Conservation (phyloP, 768 basidiomycete genomes). For the Serendipita vermifera region DNA sequence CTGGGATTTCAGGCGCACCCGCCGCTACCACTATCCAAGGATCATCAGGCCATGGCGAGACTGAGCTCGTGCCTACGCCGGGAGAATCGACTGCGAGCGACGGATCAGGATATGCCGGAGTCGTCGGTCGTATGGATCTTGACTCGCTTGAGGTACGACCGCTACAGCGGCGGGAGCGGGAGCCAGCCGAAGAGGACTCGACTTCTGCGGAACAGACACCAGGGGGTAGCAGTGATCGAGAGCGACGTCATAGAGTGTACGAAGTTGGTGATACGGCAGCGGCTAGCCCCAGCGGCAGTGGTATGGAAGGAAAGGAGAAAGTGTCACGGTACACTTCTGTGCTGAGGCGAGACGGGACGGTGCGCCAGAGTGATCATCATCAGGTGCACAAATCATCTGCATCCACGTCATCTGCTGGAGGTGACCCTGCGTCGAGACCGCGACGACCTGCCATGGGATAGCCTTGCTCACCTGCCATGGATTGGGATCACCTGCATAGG, state of each 20-base stretch:
- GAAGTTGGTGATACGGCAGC: background rate
- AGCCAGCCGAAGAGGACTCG: background rate
- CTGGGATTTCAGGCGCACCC: too few species aligned
- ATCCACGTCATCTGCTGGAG: background rate
- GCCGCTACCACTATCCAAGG: too few species aligned
- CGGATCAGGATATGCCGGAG: background rate
- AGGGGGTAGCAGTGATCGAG: too few species aligned
- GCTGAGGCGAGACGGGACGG: background rate
- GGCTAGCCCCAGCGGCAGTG: background rate
- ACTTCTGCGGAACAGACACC: background rate
- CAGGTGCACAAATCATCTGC: too few species aligned
- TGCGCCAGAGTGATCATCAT: too few species aligned
- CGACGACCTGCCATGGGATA: too few species aligned
- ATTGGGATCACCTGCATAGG: too few species aligned
- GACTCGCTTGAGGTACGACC: background rate
- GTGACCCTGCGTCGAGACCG: too few species aligned
- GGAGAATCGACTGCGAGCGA: background rate
- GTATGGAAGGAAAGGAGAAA: background rate
- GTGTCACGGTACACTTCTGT: background rate
- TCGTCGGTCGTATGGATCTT: background rate
- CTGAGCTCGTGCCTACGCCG: too few species aligned
- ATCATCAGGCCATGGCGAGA: too few species aligned
- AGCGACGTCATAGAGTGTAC: background rate
- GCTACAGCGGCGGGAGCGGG: background rate
- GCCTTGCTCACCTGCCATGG: too few species aligned